Percentiles rank a stretch among this genome's conserved stretches.
phyloP scores from a whole-genome alignment of 805 yeast species.

The Lipomyces spencermartinsiae region DNA sequence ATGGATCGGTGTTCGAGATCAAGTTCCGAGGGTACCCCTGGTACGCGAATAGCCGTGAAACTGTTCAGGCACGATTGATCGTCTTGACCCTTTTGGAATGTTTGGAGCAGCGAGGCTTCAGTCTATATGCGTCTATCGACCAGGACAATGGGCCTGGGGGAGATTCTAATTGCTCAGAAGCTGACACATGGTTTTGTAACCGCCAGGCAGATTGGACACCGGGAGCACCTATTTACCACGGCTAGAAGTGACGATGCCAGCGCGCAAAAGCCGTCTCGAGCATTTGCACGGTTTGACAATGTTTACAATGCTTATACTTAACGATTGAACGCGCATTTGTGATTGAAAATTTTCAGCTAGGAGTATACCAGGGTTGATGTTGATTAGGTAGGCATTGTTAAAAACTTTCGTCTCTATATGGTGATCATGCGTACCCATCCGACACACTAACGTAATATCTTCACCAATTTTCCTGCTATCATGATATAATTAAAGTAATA shows the following conservation, averaged over 20 bases:
- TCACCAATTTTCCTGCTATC: too few relatives aligned
- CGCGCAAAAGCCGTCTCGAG: too few relatives aligned
- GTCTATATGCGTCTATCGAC: constrained; percentile 6
- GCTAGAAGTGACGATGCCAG: neutral
- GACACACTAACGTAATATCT: too few relatives aligned
- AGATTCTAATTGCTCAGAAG: constrained; percentile 3
- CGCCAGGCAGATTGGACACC: constrained; percentile 6
- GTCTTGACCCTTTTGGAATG: constrained; percentile 8
- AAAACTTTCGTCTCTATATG: too few relatives aligned
- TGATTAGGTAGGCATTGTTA: too few relatives aligned
- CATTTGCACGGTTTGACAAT: too few relatives aligned
- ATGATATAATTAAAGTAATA: too few relatives aligned
- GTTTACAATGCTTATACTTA: too few relatives aligned
- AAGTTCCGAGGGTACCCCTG: constrained; percentile 3
- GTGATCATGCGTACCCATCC: too few relatives aligned
- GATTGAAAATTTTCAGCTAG: too few relatives aligned
- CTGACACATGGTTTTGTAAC: constrained; percentile 2
- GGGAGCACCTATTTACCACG: constrained; percentile 6
- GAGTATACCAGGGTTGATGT: too few relatives aligned
- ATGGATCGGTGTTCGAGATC: constrained; percentile 6
- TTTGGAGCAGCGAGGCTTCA: constrained; percentile 4
- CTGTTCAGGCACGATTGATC: constrained; percentile 1
- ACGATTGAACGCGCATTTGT: too few relatives aligned
- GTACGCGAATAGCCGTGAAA: neutral
- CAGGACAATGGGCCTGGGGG: neutral